Evolutionary conservation across 139 green algal genomes (phyloP).

Genomic region (Tetradesmus obliquus): DNA sequence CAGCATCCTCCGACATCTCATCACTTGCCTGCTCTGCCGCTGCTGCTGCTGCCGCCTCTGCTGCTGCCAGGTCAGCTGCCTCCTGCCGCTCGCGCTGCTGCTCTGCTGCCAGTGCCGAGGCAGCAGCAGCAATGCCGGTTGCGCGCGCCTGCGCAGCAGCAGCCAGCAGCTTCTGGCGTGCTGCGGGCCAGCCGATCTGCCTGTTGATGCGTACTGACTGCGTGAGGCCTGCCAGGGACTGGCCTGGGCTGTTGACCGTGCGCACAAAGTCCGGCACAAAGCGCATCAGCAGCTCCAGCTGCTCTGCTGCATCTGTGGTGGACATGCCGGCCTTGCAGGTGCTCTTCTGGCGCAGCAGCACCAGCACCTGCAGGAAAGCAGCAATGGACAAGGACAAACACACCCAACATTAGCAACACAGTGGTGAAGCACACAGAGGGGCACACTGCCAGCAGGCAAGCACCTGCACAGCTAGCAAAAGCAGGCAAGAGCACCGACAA

Average conservation of each 20-base stretch:
- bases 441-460: neutral
- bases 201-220: constrained; percentile 41
- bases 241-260: neutral
- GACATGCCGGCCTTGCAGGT: constrained; percentile 41
- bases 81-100: neutral
- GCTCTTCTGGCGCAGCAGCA: constrained; percentile 39
- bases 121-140: neutral
- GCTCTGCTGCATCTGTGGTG: neutral
- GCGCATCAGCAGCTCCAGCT: constrained; percentile 39
- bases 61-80: constrained; percentile 9
- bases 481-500: neutral
- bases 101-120: constrained; percentile 22
- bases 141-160: constrained; percentile 10
- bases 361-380: constrained; percentile 32
- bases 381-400: neutral
- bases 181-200: constrained; percentile 8
- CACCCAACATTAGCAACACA: neutral
- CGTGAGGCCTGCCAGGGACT: constrained; percentile 31
- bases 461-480: neutral
- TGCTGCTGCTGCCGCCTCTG: constrained; percentile 1
- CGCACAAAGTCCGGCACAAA: constrained; percentile 36
- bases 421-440: neutral
- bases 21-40: neutral
- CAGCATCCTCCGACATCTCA: neutral
- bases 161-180: constrained; percentile 29